These are phyloP conservation scores for Didymella exigua DNA, from an alignment of 2,329 filamentous ascomycete species.

Conservation along the genomic window DNA sequence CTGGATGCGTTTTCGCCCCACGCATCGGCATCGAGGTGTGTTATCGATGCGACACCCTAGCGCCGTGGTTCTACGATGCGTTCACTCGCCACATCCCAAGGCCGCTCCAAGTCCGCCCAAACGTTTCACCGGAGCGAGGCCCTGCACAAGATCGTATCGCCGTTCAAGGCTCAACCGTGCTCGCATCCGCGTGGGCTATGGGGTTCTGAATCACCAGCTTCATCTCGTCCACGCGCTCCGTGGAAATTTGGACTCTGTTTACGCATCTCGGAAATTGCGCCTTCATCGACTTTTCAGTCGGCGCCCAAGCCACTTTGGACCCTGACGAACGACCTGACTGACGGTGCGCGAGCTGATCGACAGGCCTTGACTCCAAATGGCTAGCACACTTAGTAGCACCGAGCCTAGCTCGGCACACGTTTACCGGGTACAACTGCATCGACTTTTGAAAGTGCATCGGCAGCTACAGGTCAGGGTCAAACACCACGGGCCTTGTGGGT, in stretches of 20 bases:
- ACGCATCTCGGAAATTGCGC: slow-evolving; percentile 7
- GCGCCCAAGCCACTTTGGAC: slow-evolving; percentile 12
- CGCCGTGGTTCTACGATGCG: not conserved
- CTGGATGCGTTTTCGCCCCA: not conserved
- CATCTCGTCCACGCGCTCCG: not conserved
- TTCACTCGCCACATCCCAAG: not conserved
- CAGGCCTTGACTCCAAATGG: not conserved
- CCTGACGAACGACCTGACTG: slow-evolving; percentile 6
- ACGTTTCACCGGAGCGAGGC: slow-evolving; percentile 10
- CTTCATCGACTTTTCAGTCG: slow-evolving; percentile 10
- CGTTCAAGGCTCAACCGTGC: slow-evolving; percentile 1
- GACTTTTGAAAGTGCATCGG: slow-evolving; percentile 11
- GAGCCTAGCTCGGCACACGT: not conserved
- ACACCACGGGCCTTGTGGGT: not conserved
- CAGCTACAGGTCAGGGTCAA: not conserved
- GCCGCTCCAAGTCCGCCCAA: not conserved
- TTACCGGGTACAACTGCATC: not conserved
- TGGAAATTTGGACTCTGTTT: not conserved
- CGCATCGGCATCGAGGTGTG: not conserved
- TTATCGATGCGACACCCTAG: not conserved
- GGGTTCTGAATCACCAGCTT: not conserved
- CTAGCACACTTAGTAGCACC: not conserved
- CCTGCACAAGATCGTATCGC: slow-evolving; percentile 1
- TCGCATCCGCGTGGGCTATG: not conserved
- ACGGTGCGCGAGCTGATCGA: not conserved